Conservation (phyloP, 495 filamentous ascomycete genomes). For the Antarctomyces pellizariae region DNA sequence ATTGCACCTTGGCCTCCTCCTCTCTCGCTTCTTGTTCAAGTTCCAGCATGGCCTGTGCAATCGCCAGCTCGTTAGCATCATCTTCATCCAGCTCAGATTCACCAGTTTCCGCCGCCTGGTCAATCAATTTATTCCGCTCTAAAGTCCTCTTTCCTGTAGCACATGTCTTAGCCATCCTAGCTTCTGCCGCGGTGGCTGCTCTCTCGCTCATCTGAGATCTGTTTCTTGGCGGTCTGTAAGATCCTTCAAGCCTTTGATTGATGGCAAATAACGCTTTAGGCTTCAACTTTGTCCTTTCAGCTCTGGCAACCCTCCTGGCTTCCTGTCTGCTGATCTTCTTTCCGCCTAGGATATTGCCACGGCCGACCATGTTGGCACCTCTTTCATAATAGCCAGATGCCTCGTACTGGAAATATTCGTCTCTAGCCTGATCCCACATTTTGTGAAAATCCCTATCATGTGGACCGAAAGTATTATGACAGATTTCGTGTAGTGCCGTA, state of each 20-base stretch:
- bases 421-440: slow-evolving; percentile 70
- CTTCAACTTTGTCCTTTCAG: too few relatives aligned
- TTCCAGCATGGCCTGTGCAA: slow-evolving; percentile 68
- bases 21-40: slow-evolving; percentile 47
- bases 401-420: slow-evolving; percentile 53
- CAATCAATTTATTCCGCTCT: slow-evolving; percentile 34
- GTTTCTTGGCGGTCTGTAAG: slow-evolving; percentile 24
- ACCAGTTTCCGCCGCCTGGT: slow-evolving; percentile 46
- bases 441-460: slow-evolving; percentile 68
- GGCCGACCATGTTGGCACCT: slow-evolving; percentile 72
- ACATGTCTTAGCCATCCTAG: slow-evolving; percentile 47
- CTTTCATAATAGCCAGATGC: slow-evolving; percentile 72
- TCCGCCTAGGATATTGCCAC: slow-evolving; percentile 54
- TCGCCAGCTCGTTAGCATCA: slow-evolving; percentile 75
- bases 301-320: slow-evolving; percentile 52
- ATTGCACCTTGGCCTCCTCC: too few relatives aligned
- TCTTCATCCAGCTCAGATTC: slow-evolving; percentile 82
- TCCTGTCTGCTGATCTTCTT: slow-evolving; percentile 44
- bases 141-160: slow-evolving; percentile 35
- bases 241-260: slow-evolving; percentile 53
- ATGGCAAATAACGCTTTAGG: slow-evolving; percentile 31
- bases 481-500: slow-evolving; percentile 91
- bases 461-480: slow-evolving; percentile 65
- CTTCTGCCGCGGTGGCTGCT: slow-evolving; percentile 48
- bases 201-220: slow-evolving; percentile 52